phyloP scores from a whole-genome alignment of 768 basidiomycete species.

The Suillus variegatus region DNA sequence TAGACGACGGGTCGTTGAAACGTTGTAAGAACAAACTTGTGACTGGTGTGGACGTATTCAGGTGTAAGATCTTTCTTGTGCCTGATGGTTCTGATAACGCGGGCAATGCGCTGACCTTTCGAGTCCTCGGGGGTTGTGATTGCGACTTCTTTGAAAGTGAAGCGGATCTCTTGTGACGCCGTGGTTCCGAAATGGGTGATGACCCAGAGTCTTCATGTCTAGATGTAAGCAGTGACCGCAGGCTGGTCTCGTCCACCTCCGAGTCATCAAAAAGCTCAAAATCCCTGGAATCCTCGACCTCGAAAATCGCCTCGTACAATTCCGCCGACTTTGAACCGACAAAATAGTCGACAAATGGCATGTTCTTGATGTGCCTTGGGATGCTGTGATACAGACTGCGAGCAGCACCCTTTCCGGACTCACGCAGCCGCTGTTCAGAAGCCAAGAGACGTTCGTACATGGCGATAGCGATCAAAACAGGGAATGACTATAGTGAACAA shows the following conservation, averaged over 20 bases:
- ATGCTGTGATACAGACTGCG: conserved; percentile 62
- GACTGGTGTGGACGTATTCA: conserved; percentile 31
- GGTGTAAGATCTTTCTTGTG: conserved; percentile 27
- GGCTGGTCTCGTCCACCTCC: conserved; percentile 40
- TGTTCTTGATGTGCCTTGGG: conserved; percentile 69
- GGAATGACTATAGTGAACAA: conserved; percentile 57
- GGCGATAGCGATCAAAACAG: conserved; percentile 72
- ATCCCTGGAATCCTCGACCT: conserved; percentile 55
- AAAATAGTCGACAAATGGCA: conserved; percentile 74
- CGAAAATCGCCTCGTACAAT: conserved; percentile 79
- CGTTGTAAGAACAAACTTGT: conserved; percentile 26
- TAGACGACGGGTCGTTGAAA: background rate
- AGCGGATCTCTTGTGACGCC: conserved; percentile 1
- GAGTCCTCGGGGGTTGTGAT: conserved; percentile 15
- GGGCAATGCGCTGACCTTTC: conserved; percentile 29
- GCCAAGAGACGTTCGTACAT: conserved; percentile 77
- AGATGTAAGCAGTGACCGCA: conserved; percentile 13
- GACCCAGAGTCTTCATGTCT: conserved; percentile 16
- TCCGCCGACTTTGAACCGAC: conserved; percentile 70
- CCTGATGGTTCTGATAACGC: conserved; percentile 31
- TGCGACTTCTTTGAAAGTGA: conserved; percentile 14
- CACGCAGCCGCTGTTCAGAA: conserved; percentile 49
- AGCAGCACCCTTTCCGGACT: conserved; percentile 52
- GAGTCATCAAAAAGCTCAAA: conserved; percentile 52
- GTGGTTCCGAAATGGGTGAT: conserved; percentile 12